Percentiles rank a stretch among this genome's conserved stretches.
Conservation (phyloP, 106 monocot species). For the Posidonia australis region DNA sequence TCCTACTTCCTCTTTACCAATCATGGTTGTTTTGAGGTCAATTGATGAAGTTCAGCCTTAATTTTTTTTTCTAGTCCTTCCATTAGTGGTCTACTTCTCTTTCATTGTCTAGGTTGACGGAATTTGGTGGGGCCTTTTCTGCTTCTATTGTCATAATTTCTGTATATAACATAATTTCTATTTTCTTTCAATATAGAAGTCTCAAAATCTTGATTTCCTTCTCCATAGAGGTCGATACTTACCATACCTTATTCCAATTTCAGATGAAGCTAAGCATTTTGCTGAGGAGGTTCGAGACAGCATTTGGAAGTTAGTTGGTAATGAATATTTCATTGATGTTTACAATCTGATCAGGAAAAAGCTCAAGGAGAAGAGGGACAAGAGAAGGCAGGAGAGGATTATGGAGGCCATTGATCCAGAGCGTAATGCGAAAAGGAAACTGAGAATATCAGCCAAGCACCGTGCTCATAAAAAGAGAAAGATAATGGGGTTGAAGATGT, state of each 20-base stretch:
- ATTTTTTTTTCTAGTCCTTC: no score
- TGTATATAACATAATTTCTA: not conserved
- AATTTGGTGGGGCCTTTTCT: not conserved
- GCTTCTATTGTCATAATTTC: not conserved
- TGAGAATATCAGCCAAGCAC: constrained; percentile 55
- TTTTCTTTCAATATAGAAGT: not conserved
- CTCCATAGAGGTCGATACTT: no score
- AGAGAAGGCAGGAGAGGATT: constrained; percentile 52
- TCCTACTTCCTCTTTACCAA: no score
- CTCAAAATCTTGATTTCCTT: no score
- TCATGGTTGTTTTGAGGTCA: no score
- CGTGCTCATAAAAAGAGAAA: constrained; percentile 64
- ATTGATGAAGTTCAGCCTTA: no score
- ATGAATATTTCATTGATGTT: constrained; percentile 45
- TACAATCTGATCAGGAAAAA: constrained; percentile 71
- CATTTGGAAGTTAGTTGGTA: constrained; percentile 37
- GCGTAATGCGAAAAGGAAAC: constrained; percentile 74
- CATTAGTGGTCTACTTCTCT: no score
- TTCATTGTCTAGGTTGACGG: not conserved
- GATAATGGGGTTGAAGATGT: constrained; percentile 51
- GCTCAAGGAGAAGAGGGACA: constrained; percentile 62
- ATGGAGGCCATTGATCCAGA: constrained; percentile 54
- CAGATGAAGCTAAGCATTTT: constrained; percentile 72
- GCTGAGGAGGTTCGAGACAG: constrained; percentile 50
- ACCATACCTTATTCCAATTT: not conserved